Evolutionary conservation across 208 protist genomes (phyloP).

Genomic region (Crithidia expoeki): DNA sequence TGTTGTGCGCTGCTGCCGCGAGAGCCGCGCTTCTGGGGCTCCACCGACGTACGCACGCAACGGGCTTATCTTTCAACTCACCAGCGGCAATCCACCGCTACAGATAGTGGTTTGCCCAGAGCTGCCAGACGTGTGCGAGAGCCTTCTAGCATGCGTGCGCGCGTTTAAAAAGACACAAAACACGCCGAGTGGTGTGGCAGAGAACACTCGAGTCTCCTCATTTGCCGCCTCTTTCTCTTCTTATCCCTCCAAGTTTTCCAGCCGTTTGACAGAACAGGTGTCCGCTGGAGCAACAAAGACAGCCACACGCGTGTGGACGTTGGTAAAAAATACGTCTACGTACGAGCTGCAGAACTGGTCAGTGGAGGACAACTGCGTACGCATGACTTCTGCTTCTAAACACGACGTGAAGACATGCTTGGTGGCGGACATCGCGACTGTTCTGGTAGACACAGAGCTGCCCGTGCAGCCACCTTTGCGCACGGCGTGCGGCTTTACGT

Average conservation of each 20-base stretch:
- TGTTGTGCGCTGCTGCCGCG: slow-evolving; percentile 31
- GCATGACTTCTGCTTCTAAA: background rate
- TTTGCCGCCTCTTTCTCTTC: background rate
- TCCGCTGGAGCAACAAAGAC: background rate
- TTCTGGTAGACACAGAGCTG: slow-evolving; percentile 20
- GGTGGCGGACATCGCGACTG: slow-evolving; percentile 7
- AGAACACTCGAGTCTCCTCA: background rate
- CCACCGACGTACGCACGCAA: slow-evolving; percentile 44
- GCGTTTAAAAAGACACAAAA: slow-evolving; percentile 15
- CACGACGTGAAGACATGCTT: background rate
- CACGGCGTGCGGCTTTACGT: slow-evolving; percentile 15
- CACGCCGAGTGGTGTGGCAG: background rate
- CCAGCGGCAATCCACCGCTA: slow-evolving; percentile 39
- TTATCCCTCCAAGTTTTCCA: background rate
- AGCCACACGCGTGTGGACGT: background rate
- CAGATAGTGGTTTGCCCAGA: slow-evolving; percentile 57
- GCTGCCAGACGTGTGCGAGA: slow-evolving; percentile 27
- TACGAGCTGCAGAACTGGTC: slow-evolving; percentile 28
- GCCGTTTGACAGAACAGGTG: background rate
- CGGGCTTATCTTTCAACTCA: slow-evolving; percentile 54
- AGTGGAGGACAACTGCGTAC: slow-evolving; percentile 6
- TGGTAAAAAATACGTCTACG: background rate
- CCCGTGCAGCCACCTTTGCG: slow-evolving; percentile 19
- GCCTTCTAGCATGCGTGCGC: slow-evolving; percentile 38
- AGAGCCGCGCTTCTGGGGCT: slow-evolving; percentile 24